Percentiles rank a stretch among this genome's conserved stretches.
These are phyloP conservation scores for Cercospora sojina DNA, from an alignment of 2,329 filamentous ascomycete species.

Conservation along the genomic window DNA sequence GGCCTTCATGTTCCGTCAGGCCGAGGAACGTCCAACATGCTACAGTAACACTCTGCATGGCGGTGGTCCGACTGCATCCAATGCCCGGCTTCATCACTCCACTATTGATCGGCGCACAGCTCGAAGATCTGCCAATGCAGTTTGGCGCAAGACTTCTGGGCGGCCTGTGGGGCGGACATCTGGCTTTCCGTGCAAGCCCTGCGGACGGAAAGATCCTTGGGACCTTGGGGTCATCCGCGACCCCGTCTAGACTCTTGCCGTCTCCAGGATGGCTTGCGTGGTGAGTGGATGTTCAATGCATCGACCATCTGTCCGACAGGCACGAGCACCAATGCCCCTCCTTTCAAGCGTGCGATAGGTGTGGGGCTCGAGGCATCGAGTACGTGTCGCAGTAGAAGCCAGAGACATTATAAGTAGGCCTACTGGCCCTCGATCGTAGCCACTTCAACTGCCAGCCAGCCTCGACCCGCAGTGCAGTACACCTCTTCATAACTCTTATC, in stretches of 20 bases:
- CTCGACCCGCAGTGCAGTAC: conserved; percentile 4
- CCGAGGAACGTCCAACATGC: background rate
- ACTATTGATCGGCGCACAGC: conserved; percentile 1
- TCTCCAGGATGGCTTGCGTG: conserved; percentile 18
- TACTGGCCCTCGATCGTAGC: conserved; percentile 1
- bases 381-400: background rate
- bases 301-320: conserved; percentile 24
- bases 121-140: conserved; percentile 10
- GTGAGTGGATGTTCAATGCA: conserved; percentile 15
- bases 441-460: background rate
- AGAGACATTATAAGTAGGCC: conserved; percentile 21
- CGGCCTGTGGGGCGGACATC: conserved; percentile 5
- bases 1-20: conserved; percentile 12
- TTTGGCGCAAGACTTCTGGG: conserved; percentile 7
- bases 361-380: conserved; percentile 13
- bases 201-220: conserved; percentile 18
- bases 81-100: background rate
- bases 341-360: conserved; percentile 20
- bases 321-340: conserved; percentile 22
- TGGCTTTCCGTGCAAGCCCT: conserved; percentile 11
- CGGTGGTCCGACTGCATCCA: conserved; percentile 11
- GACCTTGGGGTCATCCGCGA: conserved; percentile 10
- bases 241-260: conserved; percentile 20
- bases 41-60: conserved; percentile 13
- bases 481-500: conserved; percentile 11